Evolutionary conservation across 225 moss, liverwort and hornwort genomes (phyloP).

Genomic region (Bryoerythrophyllum caledonicum): DNA sequence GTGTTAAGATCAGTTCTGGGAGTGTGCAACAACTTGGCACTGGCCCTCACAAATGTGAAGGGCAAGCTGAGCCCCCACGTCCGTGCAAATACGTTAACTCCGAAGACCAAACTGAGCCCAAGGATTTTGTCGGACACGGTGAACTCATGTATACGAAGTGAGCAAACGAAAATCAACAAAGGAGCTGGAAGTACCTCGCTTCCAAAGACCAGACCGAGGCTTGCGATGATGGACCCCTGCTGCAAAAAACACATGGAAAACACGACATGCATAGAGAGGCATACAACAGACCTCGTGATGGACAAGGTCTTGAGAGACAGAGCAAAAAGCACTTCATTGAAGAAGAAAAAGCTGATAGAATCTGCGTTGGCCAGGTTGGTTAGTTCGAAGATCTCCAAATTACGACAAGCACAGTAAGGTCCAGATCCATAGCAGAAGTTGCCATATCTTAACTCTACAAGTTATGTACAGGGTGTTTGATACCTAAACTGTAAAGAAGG

Average conservation of each 20-base stretch:
- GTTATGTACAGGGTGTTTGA: constrained; percentile 1
- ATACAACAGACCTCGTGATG: constrained; percentile 21
- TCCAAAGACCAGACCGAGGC: constrained; percentile 18
- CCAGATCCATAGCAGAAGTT: background rate
- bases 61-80: constrained; percentile 39
- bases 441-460: background rate
- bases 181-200: constrained; percentile 8
- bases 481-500: constrained; percentile 2
- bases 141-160: constrained; percentile 31
- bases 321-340: constrained; percentile 16
- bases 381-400: constrained; percentile 37
- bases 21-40: constrained; percentile 54
- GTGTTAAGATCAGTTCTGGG: constrained; percentile 42
- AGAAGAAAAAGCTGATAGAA: constrained; percentile 34
- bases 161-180: constrained; percentile 34
- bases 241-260: constrained; percentile 18
- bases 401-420: constrained; percentile 23
- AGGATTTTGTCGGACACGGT: constrained; percentile 27
- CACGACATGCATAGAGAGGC: constrained; percentile 23
- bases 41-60: constrained; percentile 46
- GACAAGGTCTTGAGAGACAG: constrained; percentile 24
- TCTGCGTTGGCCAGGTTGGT: constrained; percentile 37
- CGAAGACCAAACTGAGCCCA: constrained; percentile 14
- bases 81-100: constrained; percentile 14
- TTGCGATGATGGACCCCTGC: constrained; percentile 5